These are phyloP conservation scores for Hyphopichia fennica DNA, from an alignment of 1,139 yeast species.

Conservation along the genomic window DNA sequence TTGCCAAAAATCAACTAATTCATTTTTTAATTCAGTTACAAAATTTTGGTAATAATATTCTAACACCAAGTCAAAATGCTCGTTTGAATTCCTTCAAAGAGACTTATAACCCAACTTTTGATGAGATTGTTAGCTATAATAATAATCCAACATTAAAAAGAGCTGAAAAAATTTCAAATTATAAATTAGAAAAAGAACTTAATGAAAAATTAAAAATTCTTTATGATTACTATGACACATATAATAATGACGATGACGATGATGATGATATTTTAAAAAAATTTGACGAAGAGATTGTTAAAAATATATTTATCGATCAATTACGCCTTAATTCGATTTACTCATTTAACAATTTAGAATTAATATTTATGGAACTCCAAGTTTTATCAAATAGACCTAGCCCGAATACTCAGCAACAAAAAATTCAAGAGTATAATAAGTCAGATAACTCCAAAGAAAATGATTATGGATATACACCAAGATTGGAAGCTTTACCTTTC, in stretches of 20 bases:
- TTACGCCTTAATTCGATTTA: constrained; percentile 52
- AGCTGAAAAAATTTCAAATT: constrained; percentile 71
- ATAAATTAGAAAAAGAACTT: constrained; percentile 59
- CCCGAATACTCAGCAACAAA: constrained; percentile 14
- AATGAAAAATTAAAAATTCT: constrained; percentile 39
- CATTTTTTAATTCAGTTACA: constrained; percentile 44
- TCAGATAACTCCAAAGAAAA: constrained; percentile 18
- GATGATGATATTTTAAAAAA: constrained; percentile 26
- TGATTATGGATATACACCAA: constrained; percentile 53
- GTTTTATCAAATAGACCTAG: constrained; percentile 45
- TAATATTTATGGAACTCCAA: constrained; percentile 56
- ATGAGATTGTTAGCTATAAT: constrained; percentile 24
- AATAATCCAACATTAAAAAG: constrained; percentile 56
- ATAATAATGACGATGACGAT: constrained; percentile 20
- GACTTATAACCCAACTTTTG: constrained; percentile 40
- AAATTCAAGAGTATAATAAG: constrained; percentile 13
- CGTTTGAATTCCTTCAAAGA: constrained; percentile 42
- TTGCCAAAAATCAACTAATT: constrained; percentile 40
- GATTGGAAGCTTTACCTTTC: constrained; percentile 44
- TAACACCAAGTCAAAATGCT: constrained; percentile 37
- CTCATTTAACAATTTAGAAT: constrained; percentile 55
- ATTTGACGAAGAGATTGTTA: constrained; percentile 61
- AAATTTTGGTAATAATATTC: constrained; percentile 35
- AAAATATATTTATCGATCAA: constrained; percentile 56
- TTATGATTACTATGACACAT: constrained; percentile 23